phyloP scores from a whole-genome alignment of 495 filamentous ascomycete species.

The Talaromyces trachyspermus region DNA sequence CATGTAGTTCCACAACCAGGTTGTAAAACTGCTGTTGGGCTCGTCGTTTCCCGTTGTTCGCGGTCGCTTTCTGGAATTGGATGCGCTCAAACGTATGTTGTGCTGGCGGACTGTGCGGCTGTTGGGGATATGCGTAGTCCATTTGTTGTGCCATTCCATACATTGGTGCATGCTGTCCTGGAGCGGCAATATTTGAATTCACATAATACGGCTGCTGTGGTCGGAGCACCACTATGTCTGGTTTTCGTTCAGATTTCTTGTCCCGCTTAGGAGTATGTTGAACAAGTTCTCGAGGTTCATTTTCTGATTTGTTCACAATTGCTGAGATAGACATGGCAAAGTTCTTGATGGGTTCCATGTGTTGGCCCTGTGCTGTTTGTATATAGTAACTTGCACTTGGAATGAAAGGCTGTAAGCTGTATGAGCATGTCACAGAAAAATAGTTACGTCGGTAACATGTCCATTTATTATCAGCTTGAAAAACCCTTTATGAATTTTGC shows the following conservation, averaged over 20 bases:
- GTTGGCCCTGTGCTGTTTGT: slow-evolving; percentile 35
- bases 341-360: slow-evolving; percentile 48
- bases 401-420: slow-evolving; percentile 48
- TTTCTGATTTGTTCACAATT: slow-evolving; percentile 69
- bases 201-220: slow-evolving; percentile 53
- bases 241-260: slow-evolving; percentile 76
- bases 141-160: slow-evolving; percentile 19
- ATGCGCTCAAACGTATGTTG: slow-evolving; percentile 78
- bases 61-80: slow-evolving; percentile 93
- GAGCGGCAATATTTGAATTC: slow-evolving; percentile 14
- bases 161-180: background rate
- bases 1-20: slow-evolving; percentile 81
- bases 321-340: slow-evolving; percentile 85
- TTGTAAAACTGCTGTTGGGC: slow-evolving; percentile 94
- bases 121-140: too few species aligned
- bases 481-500: slow-evolving; percentile 92
- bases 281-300: slow-evolving; percentile 77
- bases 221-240: slow-evolving; percentile 61
- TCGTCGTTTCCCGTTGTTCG: slow-evolving; percentile 89
- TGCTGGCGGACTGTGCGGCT: slow-evolving; percentile 37
- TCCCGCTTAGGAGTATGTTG: slow-evolving; percentile 95
- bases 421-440: slow-evolving; percentile 82
- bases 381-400: slow-evolving; percentile 44
- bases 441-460: slow-evolving; percentile 96
- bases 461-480: slow-evolving; percentile 84